Base-by-base conservation (phyloP, 2,329 filamentous ascomycete species). In the Sarocladium oryzae region DNA sequence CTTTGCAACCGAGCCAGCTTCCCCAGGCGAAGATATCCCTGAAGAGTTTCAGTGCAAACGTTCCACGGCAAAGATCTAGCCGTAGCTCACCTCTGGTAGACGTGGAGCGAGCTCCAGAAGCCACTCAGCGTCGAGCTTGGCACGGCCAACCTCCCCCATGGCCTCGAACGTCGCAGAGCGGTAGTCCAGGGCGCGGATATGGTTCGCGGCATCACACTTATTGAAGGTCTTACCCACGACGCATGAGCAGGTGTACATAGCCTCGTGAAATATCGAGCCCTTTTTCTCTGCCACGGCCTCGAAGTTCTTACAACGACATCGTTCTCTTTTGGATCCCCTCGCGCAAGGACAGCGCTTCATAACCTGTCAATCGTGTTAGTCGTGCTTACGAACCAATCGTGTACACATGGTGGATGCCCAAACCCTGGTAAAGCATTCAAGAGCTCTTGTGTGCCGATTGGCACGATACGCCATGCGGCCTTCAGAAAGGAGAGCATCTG, bases 21-120 rank as follows among this genome's bases (percentile, higher is more conserved):
- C 1, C 67, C 70, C 4, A 73, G 56, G 2, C 71, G 66, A 7
- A 73, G 62, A 52, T 73, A 73, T 7, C 70, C 70, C 70, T 73
- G 6, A 30, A 10, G 2, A 16, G 13, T 18, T 9, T 40, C 36
- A 40, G 36, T 18, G 18, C 36, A 8, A 21, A 21, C 36, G 16
- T 10, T 16, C 18, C 36, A 8, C 7, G 16, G 11, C 16, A 6
- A 36, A 36, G 8, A 36, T 36, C 8, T 7, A n/a, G 33, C 13
- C 7, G 7, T 16, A 40, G 16, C 64, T 33, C 58, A 72, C 70
- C 56, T 73, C 69, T 15, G 70, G 63, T 2, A 66, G 57, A 32
- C 63, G 60, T 20, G 71, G 71, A 5, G 70, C 67, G 37, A 73
- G 61, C 51, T 72, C 68, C 16, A 73, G 54, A 20, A 73, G 65